phyloP scores from a whole-genome alignment of 306 rosid species.

The Sphenostylis stenocarpa region DNA sequence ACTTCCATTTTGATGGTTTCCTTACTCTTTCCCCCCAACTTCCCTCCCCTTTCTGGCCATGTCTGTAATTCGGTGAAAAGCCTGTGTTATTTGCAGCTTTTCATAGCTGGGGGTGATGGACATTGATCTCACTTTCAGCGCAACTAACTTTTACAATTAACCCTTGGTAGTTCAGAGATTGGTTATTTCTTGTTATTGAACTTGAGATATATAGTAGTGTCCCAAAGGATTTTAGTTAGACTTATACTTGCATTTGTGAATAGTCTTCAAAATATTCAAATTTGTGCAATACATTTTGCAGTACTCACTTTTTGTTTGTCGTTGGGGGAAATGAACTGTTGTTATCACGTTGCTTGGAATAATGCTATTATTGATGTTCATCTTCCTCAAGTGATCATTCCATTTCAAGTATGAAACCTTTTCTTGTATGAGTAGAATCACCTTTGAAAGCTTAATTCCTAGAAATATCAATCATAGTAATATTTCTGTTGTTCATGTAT shows the following conservation, averaged over 20 bases:
- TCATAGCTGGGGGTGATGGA: neutral
- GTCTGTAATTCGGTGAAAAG: conserved; percentile 2
- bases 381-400: neutral
- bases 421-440: neutral
- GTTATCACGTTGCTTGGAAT: conserved; percentile 4
- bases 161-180: conserved; percentile 10
- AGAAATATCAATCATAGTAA: neutral
- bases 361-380: neutral
- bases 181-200: neutral
- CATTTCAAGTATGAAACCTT: neutral
- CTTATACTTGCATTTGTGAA: conserved; percentile 23
- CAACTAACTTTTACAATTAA: neutral
- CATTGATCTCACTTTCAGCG: neutral
- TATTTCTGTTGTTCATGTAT: neutral
- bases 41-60: neutral
- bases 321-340: neutral
- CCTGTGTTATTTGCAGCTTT: neutral
- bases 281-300: conserved; percentile 17
- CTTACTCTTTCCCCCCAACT: neutral
- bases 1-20: neutral
- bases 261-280: neutral
- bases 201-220: conserved; percentile 1
- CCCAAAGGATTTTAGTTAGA: neutral
- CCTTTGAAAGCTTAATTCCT: neutral
- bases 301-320: neutral